phyloP scores from a whole-genome alignment of 163 green algal genomes.

The Volvox carteri region DNA sequence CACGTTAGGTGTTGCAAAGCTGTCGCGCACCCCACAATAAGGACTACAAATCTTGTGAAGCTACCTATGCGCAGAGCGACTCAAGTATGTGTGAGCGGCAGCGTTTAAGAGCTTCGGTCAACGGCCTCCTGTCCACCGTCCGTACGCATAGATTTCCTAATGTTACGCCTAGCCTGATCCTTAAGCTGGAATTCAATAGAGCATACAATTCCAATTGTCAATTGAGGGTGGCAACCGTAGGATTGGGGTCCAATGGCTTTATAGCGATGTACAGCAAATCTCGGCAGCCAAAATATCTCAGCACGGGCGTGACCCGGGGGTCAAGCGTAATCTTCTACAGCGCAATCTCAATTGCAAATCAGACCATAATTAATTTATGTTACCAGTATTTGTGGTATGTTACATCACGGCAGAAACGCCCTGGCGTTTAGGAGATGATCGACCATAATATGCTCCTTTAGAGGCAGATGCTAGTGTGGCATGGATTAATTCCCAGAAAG shows the following conservation, averaged over 20 bases:
- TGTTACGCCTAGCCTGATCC: background rate
- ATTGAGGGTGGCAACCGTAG: background rate
- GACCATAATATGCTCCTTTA: no score
- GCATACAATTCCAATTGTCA: background rate
- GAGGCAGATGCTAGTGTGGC: no score
- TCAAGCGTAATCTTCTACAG: no score
- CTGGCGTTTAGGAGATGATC: no score
- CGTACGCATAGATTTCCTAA: background rate
- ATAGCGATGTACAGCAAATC: background rate
- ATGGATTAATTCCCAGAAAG: no score
- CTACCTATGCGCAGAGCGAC: background rate
- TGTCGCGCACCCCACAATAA: background rate
- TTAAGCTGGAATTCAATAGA: background rate
- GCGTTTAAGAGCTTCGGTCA: background rate
- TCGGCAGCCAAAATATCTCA: slow-evolving; percentile 5
- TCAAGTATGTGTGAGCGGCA: slow-evolving; percentile 4
- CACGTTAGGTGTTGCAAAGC: background rate
- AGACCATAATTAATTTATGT: no score
- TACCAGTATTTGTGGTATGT: no score
- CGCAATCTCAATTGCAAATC: no score
- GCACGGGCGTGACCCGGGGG: background rate
- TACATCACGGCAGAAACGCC: no score
- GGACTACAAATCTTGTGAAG: no score
- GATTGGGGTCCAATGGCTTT: background rate
- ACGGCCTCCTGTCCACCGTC: slow-evolving; percentile 1